Percentiles rank a stretch among this genome's conserved stretches.
Conservation (phyloP, 371 early-diverging fungal species). For the Zopfochytrium polystomum region DNA sequence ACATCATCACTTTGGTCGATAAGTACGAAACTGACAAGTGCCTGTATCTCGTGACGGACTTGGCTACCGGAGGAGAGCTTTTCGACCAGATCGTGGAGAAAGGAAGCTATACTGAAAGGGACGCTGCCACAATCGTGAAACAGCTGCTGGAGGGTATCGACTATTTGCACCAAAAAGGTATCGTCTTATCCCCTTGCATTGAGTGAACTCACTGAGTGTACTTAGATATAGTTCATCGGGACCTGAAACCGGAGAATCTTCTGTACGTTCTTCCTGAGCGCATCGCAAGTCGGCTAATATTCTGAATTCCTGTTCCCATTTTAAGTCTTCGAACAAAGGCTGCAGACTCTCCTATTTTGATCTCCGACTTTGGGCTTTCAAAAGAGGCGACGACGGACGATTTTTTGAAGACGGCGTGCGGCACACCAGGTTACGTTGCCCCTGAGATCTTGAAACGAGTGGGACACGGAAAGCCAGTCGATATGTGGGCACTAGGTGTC, state of each 20-base stretch:
- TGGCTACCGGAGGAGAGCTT: slow-evolving; percentile 83
- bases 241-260: slow-evolving; percentile 55
- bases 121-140: slow-evolving; percentile 69
- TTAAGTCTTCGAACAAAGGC: slow-evolving; percentile 9
- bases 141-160: slow-evolving; percentile 51
- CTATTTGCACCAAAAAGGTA: slow-evolving; percentile 58
- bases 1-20: slow-evolving; percentile 80
- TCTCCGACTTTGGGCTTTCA: slow-evolving; percentile 54
- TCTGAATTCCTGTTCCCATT: background rate
- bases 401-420: slow-evolving; percentile 76
- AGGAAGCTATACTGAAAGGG: slow-evolving; percentile 84
- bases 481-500: slow-evolving; percentile 54
- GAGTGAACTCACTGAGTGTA: no score
- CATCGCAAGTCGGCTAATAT: background rate
- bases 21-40: slow-evolving; percentile 77
- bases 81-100: slow-evolving; percentile 81
- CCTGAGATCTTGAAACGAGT: slow-evolving; percentile 76
- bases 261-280: slow-evolving; percentile 6
- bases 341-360: slow-evolving; percentile 15
- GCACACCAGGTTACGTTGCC: slow-evolving; percentile 61
- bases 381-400: slow-evolving; percentile 36
- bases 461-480: slow-evolving; percentile 74
- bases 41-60: slow-evolving; percentile 86
- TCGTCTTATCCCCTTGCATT: no score
- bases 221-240: slow-evolving; percentile 69